These are phyloP conservation scores for Chimonanthus praecox DNA, from an alignment of 164 flowering plant species.

Conservation along the genomic window DNA sequence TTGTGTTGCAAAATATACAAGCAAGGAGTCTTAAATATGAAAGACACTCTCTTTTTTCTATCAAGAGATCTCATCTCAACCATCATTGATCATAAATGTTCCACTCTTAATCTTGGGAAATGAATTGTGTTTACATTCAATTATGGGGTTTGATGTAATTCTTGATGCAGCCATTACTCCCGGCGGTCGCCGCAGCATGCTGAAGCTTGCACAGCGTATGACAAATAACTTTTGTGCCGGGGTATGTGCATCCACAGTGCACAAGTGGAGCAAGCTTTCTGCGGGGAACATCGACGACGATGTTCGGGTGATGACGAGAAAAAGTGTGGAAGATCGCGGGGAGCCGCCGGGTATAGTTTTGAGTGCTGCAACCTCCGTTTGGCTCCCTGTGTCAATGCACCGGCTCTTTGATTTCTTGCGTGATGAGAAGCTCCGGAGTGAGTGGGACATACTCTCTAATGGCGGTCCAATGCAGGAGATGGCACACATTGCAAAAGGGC, in stretches of 20 bases:
- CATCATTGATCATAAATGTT: too few relatives aligned
- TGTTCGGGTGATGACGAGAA: slow-evolving; percentile 86
- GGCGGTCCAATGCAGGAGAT: slow-evolving; percentile 99
- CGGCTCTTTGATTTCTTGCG: slow-evolving; percentile 88
- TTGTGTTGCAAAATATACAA: background rate
- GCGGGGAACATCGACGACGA: slow-evolving; percentile 69
- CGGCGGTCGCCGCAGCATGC: slow-evolving; percentile 79
- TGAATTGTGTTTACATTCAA: background rate
- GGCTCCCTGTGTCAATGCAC: slow-evolving; percentile 87
- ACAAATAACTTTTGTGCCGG: slow-evolving; percentile 92
- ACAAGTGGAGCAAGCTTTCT: slow-evolving; percentile 83
- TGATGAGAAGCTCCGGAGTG: slow-evolving; percentile 77
- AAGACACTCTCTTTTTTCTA: too few relatives aligned
- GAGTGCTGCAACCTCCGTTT: slow-evolving; percentile 93
- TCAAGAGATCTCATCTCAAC: background rate
- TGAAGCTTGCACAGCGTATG: slow-evolving; percentile 96
- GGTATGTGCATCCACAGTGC: slow-evolving; percentile 79
- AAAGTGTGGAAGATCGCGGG: slow-evolving; percentile 92
- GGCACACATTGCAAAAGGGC: slow-evolving; percentile 96
- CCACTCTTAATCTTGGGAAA: background rate
- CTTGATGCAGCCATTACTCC: slow-evolving; percentile 55
- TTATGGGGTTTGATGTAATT: too few relatives aligned
- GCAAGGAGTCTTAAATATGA: too few relatives aligned
- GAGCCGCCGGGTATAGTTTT: slow-evolving; percentile 90
- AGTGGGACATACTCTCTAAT: slow-evolving; percentile 96